Percentiles rank a stretch among this genome's conserved stretches.
phyloP scores from a whole-genome alignment of 306 rosid species.

The Pyrus bretschneideri region DNA sequence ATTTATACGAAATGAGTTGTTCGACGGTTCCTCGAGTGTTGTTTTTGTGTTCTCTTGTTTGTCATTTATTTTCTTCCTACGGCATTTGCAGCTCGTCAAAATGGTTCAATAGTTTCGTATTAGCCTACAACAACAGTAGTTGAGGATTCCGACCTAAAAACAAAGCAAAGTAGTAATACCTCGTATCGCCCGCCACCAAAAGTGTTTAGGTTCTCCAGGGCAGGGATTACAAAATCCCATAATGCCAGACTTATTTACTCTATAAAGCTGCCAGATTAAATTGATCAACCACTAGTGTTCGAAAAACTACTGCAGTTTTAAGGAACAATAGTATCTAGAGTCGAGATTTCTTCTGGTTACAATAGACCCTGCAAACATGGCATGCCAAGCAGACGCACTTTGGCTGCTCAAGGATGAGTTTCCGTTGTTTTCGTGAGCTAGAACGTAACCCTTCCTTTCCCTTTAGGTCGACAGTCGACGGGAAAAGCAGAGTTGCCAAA shows the following conservation, averaged over 20 bases:
- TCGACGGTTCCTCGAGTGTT: too few species aligned
- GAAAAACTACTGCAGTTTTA: neutral
- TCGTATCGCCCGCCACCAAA: constrained; percentile 43
- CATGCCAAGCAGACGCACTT: neutral
- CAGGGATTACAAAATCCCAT: constrained; percentile 96
- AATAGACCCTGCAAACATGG: neutral
- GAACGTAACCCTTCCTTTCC: neutral
- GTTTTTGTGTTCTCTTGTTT: too few species aligned
- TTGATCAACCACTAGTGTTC: neutral
- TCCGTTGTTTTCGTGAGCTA: neutral
- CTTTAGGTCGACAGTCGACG: neutral
- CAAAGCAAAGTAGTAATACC: constrained; percentile 34
- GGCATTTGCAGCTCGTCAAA: constrained; percentile 64
- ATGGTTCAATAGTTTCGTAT: constrained; percentile 19
- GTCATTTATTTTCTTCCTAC: constrained; percentile 14
- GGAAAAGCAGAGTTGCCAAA: neutral
- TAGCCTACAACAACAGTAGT: constrained; percentile 1
- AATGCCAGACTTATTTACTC: constrained; percentile 89
- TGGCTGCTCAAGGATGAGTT: neutral
- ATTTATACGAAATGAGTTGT: too few species aligned
- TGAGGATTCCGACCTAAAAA: neutral
- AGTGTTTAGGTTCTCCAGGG: constrained; percentile 70
- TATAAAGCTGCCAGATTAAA: constrained; percentile 66
- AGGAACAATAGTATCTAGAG: neutral
- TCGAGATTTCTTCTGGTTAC: neutral